Conservation (phyloP, 2,329 filamentous ascomycete genomes). For the Aaosphaeria pasadenensis region DNA sequence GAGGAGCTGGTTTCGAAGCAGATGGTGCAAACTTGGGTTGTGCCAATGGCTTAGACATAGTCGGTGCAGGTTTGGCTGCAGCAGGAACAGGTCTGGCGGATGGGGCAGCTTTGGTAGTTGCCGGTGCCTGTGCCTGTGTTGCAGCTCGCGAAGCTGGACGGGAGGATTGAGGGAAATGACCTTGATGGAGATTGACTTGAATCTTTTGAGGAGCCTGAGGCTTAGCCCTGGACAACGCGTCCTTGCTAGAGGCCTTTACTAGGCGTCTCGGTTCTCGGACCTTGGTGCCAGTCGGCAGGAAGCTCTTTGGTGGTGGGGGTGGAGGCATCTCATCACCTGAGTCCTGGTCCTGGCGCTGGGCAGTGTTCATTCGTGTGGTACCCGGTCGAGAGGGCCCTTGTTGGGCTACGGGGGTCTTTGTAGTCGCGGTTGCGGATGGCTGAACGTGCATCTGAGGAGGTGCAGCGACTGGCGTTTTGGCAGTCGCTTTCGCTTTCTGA, state of each 20-base stretch:
- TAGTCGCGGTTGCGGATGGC: constrained; percentile 14
- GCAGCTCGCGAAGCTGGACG: constrained; percentile 6
- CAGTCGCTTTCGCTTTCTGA: constrained; percentile 35
- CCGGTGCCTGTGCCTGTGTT: constrained; percentile 44
- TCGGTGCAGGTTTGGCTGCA: constrained; percentile 51
- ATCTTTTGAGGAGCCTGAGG: constrained; percentile 56
- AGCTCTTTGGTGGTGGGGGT: constrained; percentile 55
- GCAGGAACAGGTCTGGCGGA: constrained; percentile 41
- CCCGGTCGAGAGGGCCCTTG: constrained; percentile 28
- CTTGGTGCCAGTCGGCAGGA: constrained; percentile 51
- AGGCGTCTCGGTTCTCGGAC: constrained; percentile 48
- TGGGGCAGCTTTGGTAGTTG: constrained; percentile 11
- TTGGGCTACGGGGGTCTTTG: constrained; percentile 50
- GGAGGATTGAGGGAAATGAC: too few relatives aligned
- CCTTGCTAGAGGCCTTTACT: constrained; percentile 58
- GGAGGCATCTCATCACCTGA: constrained; percentile 58
- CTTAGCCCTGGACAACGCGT: constrained; percentile 57
- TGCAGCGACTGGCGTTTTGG: constrained; percentile 52
- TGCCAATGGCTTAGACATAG: constrained; percentile 25
- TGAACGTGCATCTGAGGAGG: constrained; percentile 31
- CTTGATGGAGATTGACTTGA: constrained; percentile 63
- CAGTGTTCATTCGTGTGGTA: constrained; percentile 23
- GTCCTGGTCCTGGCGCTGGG: constrained; percentile 33
- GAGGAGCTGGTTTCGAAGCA: constrained; percentile 22
- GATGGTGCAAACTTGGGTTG: constrained; percentile 20